A percentile compares a stretch with the other conserved stretches of the same genome.
phyloP scores from a whole-genome alignment of 208 protist species.

The Wallacemonas sp. region DNA sequence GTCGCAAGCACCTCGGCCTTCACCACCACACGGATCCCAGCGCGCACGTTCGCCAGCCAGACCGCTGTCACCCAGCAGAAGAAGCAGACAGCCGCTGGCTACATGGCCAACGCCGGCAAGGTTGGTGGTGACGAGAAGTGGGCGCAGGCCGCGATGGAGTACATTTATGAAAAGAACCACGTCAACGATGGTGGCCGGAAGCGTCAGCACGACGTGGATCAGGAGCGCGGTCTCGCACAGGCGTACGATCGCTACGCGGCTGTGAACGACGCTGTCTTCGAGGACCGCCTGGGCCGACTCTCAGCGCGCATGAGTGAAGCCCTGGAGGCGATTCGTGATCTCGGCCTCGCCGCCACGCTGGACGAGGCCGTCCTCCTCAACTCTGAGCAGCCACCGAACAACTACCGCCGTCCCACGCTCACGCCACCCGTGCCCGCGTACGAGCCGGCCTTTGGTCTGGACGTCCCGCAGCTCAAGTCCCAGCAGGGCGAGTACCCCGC shows the following conservation, averaged over 20 bases:
- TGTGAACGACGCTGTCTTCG: slow-evolving; percentile 50
- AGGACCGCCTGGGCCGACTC: slow-evolving; percentile 50
- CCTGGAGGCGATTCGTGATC: slow-evolving; percentile 58
- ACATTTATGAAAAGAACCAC: slow-evolving; percentile 87
- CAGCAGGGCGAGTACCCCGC: slow-evolving; percentile 79
- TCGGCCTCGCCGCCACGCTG: slow-evolving; percentile 43
- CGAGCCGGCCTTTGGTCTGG: slow-evolving; percentile 84
- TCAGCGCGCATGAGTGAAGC: slow-evolving; percentile 64
- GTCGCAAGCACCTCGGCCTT: no score
- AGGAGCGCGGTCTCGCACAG: slow-evolving; percentile 56
- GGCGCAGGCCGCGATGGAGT: slow-evolving; percentile 87
- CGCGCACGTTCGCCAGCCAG: no score
- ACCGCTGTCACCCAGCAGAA: slow-evolving; percentile 34
- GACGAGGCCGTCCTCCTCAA: slow-evolving; percentile 77
- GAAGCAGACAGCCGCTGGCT: slow-evolving; percentile 74
- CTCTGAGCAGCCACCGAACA: slow-evolving; percentile 72
- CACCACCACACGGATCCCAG: no score
- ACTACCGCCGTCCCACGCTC: slow-evolving; percentile 68
- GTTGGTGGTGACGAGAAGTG: slow-evolving; percentile 86
- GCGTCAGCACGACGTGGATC: slow-evolving; percentile 73
- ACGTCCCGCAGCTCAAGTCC: slow-evolving; percentile 82
- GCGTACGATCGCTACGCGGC: slow-evolving; percentile 77
- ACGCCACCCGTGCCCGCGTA: slow-evolving; percentile 80
- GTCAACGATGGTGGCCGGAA: slow-evolving; percentile 73
- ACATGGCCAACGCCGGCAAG: slow-evolving; percentile 73